These are phyloP conservation scores for Hypoxylon subgilvum DNA, from an alignment of 495 filamentous ascomycete species.

Conservation along the genomic window DNA sequence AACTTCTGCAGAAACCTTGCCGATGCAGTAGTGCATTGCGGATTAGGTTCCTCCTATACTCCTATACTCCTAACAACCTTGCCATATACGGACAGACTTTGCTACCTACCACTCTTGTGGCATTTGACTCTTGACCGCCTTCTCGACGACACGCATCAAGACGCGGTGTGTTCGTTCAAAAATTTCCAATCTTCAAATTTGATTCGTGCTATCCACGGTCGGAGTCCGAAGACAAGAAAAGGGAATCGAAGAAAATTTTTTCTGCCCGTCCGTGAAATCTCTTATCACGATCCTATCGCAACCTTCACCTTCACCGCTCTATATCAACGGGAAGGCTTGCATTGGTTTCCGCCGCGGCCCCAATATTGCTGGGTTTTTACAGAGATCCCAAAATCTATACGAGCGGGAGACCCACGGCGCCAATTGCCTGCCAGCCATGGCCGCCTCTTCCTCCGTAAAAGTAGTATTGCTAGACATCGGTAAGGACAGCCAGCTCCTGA, in stretches of 20 bases:
- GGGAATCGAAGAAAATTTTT: slow-evolving; percentile 27
- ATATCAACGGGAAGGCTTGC: slow-evolving; percentile 26
- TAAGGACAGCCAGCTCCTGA: slow-evolving; percentile 44
- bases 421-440: slow-evolving; percentile 34
- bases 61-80: slow-evolving; percentile 4
- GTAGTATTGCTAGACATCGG: slow-evolving; percentile 59
- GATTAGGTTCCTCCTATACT: slow-evolving; percentile 18
- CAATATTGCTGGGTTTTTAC: slow-evolving; percentile 19
- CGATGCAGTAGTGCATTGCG: slow-evolving; percentile 25
- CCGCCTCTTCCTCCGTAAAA: slow-evolving; percentile 40
- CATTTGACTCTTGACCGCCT: slow-evolving; percentile 41
- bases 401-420: slow-evolving; percentile 25
- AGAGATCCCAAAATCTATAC: slow-evolving; percentile 26
- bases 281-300: slow-evolving; percentile 20
- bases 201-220: slow-evolving; percentile 32
- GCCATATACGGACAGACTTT: slow-evolving; percentile 29
- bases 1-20: slow-evolving; percentile 24
- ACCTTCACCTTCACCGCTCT: slow-evolving; percentile 32
- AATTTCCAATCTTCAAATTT: slow-evolving; percentile 9
- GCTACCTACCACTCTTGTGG: slow-evolving; percentile 4
- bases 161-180: slow-evolving; percentile 28
- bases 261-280: slow-evolving; percentile 27
- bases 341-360: slow-evolving; percentile 26
- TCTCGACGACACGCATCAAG: slow-evolving; percentile 34
- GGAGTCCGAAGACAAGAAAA: slow-evolving; percentile 5